phyloP scores from a whole-genome alignment of 108 stramenopile species.

The Fistulifera pelliculosa region DNA sequence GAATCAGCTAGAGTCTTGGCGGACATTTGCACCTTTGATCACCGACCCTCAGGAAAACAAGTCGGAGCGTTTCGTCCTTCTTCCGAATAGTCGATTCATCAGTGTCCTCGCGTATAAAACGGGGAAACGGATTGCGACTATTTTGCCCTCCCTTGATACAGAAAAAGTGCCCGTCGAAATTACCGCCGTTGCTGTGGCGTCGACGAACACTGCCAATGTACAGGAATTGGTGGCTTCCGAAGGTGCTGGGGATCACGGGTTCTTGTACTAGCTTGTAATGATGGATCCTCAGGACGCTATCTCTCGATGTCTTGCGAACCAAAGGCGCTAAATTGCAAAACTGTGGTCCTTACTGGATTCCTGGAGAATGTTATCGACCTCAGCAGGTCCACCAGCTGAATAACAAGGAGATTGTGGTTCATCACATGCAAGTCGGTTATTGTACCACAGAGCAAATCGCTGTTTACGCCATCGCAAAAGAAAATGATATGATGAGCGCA shows the following conservation, averaged over 20 bases:
- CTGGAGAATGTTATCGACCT: constrained; percentile 21
- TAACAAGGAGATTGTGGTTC: constrained; percentile 16
- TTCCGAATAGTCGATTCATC: constrained; percentile 28
- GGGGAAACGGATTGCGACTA: constrained; percentile 22
- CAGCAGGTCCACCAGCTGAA: constrained; percentile 21
- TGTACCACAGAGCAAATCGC: background rate
- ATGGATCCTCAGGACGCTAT: constrained; percentile 31
- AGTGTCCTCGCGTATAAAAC: constrained; percentile 33
- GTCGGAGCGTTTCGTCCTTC: constrained; percentile 28
- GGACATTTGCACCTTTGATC: constrained; percentile 26
- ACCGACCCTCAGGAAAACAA: constrained; percentile 13
- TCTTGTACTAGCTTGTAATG: constrained; percentile 30
- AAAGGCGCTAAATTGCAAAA: background rate
- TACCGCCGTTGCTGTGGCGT: background rate
- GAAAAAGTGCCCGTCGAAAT: constrained; percentile 3
- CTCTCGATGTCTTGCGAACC: background rate
- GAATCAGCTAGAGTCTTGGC: background rate
- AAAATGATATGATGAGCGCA: background rate
- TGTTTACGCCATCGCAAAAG: constrained; percentile 4
- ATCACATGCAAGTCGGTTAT: constrained; percentile 9
- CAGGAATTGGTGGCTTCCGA: constrained; percentile 12
- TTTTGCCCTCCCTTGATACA: constrained; percentile 8
- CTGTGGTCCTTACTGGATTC: constrained; percentile 13
- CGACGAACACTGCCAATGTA: constrained; percentile 9
- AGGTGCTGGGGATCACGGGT: constrained; percentile 5